Conservation (phyloP, 345 rosid species). For the Populus ilicifolia region DNA sequence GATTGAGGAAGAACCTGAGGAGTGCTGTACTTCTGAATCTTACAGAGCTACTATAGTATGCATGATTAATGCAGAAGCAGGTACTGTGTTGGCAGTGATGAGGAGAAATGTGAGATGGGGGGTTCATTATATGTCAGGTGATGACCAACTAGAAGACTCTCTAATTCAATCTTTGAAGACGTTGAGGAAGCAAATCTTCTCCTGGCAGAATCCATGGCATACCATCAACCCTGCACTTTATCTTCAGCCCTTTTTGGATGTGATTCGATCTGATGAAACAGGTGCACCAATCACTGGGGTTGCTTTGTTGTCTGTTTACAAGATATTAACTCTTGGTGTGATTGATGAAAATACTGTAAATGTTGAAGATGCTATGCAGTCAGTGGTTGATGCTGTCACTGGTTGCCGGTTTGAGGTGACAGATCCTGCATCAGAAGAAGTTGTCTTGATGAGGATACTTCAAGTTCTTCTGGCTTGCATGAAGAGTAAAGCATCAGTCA, state of each 20-base stretch:
- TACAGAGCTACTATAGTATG: slow-evolving; percentile 64
- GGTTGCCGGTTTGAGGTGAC: slow-evolving; percentile 97
- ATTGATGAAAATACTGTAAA: slow-evolving; percentile 70
- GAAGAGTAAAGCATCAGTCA: slow-evolving; percentile 86
- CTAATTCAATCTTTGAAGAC: slow-evolving; percentile 84
- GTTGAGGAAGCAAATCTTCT: slow-evolving; percentile 75
- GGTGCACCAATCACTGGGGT: slow-evolving; percentile 92
- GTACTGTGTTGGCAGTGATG: slow-evolving; percentile 95
- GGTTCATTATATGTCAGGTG: slow-evolving; percentile 86
- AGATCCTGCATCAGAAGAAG: slow-evolving; percentile 98
- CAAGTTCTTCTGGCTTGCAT: slow-evolving; percentile 92
- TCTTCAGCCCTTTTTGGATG: slow-evolving; percentile 91
- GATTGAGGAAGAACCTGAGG: slow-evolving; percentile 95
- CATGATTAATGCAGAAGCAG: slow-evolving; percentile 80
- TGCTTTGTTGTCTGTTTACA: slow-evolving; percentile 87
- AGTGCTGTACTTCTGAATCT: slow-evolving; percentile 45
- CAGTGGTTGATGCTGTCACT: slow-evolving; percentile 93
- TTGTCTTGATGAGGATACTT: slow-evolving; percentile 95
- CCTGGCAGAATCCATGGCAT: slow-evolving; percentile 89
- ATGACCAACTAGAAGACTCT: slow-evolving; percentile 89
- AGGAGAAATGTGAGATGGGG: slow-evolving; percentile 98
- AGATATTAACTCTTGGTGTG: slow-evolving; percentile 72
- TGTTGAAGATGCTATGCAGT: slow-evolving; percentile 88
- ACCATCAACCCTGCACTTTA: slow-evolving; percentile 71
- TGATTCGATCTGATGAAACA: slow-evolving; percentile 85